phyloP scores from a whole-genome alignment of 768 basidiomycete genomes.

The Coprinellus aureogranulatus region DNA sequence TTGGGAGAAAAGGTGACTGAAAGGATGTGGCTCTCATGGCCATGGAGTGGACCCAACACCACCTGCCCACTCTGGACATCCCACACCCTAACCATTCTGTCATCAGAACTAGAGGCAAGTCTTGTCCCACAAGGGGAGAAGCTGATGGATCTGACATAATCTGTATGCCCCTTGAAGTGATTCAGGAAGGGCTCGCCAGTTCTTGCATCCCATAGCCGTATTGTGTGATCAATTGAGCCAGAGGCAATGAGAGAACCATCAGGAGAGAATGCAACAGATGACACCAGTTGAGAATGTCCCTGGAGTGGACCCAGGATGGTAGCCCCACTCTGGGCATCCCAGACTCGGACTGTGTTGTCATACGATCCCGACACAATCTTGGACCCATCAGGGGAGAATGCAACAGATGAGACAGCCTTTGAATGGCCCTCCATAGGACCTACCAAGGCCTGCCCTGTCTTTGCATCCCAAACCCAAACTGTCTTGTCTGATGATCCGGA shows the following conservation, averaged over 20 bases:
- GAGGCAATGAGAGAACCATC: no score
- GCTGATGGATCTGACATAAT: no score
- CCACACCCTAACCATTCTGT: no score
- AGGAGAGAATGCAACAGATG: background rate
- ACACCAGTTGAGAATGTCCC: conserved; percentile 6
- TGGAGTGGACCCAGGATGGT: background rate
- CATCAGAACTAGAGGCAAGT: no score
- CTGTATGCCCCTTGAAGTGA: conserved; percentile 5
- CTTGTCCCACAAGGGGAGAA: no score
- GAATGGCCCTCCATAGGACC: conserved; percentile 12
- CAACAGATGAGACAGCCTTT: conserved; percentile 13
- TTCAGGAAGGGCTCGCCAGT: background rate
- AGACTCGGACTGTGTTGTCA: background rate
- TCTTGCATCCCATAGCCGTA: conserved; percentile 1
- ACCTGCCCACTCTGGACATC: no score
- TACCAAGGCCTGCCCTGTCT: conserved; percentile 3
- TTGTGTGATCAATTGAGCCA: no score
- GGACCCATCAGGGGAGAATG: conserved; percentile 12
- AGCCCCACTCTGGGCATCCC: conserved; percentile 1
- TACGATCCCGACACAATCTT: background rate
- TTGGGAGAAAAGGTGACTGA: conserved; percentile 20
- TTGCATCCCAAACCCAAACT: conserved; percentile 2
- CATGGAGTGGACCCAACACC: no score
- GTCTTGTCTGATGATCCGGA: conserved; percentile 14
- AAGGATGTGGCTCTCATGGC: no score